These are phyloP conservation scores for Alisma plantagoaquatica DNA, from an alignment of 106 monocot genomes.

Conservation along the genomic window DNA sequence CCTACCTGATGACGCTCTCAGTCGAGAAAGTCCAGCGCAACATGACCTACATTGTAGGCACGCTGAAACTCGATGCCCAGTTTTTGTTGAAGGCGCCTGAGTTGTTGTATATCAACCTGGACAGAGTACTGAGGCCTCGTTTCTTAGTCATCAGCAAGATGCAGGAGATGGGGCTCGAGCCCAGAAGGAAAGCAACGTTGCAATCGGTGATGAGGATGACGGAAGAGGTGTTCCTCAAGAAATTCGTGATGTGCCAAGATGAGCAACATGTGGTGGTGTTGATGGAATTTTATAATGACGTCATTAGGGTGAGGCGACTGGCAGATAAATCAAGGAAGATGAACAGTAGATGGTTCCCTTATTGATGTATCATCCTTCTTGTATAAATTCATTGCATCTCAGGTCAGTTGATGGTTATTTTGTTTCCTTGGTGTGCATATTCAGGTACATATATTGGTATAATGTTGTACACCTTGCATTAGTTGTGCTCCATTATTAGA, in stretches of 20 bases:
- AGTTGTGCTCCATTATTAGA: too few relatives aligned
- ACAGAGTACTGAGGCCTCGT: conserved; percentile 15
- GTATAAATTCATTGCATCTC: too few relatives aligned
- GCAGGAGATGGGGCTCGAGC: conserved; percentile 10
- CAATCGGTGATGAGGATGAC: conserved; percentile 16
- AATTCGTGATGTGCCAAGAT: conserved; percentile 13
- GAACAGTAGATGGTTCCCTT: too few relatives aligned
- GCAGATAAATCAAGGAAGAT: too few relatives aligned
- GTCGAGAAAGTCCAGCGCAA: conserved; percentile 27
- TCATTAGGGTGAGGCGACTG: conserved; percentile 14
- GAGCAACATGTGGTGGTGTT: conserved; percentile 2
- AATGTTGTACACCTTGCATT: too few relatives aligned
- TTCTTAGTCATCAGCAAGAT: conserved; percentile 8
- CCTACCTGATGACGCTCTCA: conserved; percentile 24
- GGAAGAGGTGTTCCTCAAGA: conserved; percentile 17
- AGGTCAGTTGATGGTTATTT: too few relatives aligned
- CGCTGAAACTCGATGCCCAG: conserved; percentile 7
- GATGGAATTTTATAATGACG: conserved; percentile 13
- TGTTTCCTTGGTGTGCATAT: too few relatives aligned
- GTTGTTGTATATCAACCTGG: conserved; percentile 16
- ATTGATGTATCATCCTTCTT: too few relatives aligned
- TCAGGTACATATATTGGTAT: too few relatives aligned
- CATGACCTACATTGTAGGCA: conserved; percentile 29
- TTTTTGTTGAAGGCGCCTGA: conserved; percentile 4
- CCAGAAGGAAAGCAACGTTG: background rate